Evolutionary conservation across 768 basidiomycete species (phyloP), one percentile per base, ranked within the genome.

Genomic region (Gloeostereum incarnatum): DNA sequence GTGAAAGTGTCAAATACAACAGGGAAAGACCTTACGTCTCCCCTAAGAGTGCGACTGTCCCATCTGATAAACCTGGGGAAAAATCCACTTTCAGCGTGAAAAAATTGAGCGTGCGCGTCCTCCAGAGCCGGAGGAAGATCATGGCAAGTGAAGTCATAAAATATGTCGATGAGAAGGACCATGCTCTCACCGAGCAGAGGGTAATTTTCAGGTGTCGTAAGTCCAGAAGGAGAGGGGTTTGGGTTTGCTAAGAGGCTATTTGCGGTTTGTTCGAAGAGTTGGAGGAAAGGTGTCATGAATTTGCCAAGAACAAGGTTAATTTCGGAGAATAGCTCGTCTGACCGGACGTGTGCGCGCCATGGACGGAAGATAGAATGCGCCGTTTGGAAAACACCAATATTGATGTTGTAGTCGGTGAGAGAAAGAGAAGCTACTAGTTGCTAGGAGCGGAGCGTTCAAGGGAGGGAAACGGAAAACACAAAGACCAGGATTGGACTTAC

Each of bases 111-210:
- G 42, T 92, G 78, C 19, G 78, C 66, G 51, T 98, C 96, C 55
- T 99, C 96, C 49, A 99, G 81, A 46, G 80, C 83, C 10, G 91
- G 90, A 3, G 93, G 96, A 13, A 98, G 68, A 60, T 99, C 96
- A 46, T 98, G 94, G 48, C 86, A 87, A 2, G 85, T 91, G 46
- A 99, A 75, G 58, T 98, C 96, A 51, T 92, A 84, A 64, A 83
- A 98, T 18, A 98, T 75, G 24, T 93, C 86, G 13, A 85, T 67
- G 11, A 96, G 68, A 5, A 91, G 66, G 14, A 81, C 73, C 70
- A 88, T 80, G 0, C 75, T 71, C 45, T 87, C 83, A 1, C 86
- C 80, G 22, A 91, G 50, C 16, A 73, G 54, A 1, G 65, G 60
- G 48, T 69, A 54, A 47, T 69, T 65, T 58, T 66, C 31, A 45